phyloP scores from a whole-genome alignment of 1,139 yeast genomes.

The Blastobotrys elegans region DNA sequence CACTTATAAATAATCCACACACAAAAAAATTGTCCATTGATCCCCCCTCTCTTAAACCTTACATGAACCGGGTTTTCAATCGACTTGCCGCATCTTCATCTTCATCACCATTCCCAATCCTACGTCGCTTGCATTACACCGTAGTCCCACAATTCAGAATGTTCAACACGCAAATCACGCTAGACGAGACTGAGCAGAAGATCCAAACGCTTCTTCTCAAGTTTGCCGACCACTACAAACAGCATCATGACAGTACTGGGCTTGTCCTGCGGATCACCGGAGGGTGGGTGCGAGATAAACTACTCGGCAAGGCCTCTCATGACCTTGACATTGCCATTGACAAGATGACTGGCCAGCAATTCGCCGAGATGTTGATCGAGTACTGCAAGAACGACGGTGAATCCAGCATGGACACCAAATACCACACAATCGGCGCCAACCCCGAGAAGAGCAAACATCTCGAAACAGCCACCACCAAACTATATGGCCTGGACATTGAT shows the following conservation, averaged over 20 bases:
- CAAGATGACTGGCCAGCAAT: constrained; percentile 75
- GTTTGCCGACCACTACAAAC: constrained; percentile 25
- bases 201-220: constrained; percentile 42
- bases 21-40: too few species aligned
- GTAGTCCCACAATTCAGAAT: neutral
- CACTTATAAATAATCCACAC: too few species aligned
- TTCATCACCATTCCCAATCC: neutral
- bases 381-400: constrained; percentile 41
- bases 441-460: constrained; percentile 95
- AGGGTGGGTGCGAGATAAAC: constrained; percentile 97
- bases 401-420: constrained; percentile 44
- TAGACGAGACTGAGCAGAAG: constrained; percentile 46
- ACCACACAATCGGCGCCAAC: constrained; percentile 83
- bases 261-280: constrained; percentile 81
- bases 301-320: constrained; percentile 71
- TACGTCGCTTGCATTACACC: neutral
- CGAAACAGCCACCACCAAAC: constrained; percentile 90
- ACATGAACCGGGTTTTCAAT: neutral
- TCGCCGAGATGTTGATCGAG: constrained; percentile 61
- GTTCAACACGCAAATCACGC: constrained; percentile 28
- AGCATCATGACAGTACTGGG: constrained; percentile 20
- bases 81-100: neutral
- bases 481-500: constrained; percentile 79
- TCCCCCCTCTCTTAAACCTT: too few species aligned
- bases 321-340: constrained; percentile 92